A percentile compares a stretch with the other conserved stretches of the same genome.
These are phyloP conservation scores for Drechslerella coelobrocha DNA, from an alignment of 2,329 filamentous ascomycete genomes.

Conservation along the genomic window DNA sequence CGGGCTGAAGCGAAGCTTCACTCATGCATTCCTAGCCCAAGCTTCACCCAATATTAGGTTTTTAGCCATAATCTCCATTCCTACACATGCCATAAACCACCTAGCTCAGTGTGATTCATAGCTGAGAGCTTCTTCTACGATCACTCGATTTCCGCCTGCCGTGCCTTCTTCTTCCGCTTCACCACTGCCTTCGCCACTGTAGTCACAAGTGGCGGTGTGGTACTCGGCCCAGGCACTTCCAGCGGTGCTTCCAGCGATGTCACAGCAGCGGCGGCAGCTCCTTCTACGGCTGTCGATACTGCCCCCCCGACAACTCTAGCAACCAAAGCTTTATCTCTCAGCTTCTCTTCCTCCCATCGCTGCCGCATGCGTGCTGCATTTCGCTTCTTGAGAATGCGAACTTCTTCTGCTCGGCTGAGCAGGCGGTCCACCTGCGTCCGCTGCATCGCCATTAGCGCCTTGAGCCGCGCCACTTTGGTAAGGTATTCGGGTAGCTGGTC, in stretches of 20 bases:
- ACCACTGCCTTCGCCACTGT: slow-evolving; percentile 26
- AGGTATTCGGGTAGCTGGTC: slow-evolving; percentile 33
- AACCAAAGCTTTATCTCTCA: slow-evolving; percentile 27
- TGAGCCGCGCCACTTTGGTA: slow-evolving; percentile 28
- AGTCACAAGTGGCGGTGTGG: neutral
- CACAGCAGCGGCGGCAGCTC: neutral
- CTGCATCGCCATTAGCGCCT: slow-evolving; percentile 36
- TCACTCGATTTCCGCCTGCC: slow-evolving; percentile 47
- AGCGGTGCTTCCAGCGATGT: slow-evolving; percentile 4
- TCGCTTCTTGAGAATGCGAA: slow-evolving; percentile 18
- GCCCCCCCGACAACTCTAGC: slow-evolving; percentile 7
- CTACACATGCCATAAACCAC: too few relatives aligned
- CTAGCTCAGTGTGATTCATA: too few relatives aligned
- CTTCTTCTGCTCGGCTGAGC: slow-evolving; percentile 27
- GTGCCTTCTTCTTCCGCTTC: slow-evolving; percentile 46
- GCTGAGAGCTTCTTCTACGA: too few relatives aligned
- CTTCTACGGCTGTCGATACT: neutral
- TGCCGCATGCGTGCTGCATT: slow-evolving; percentile 19
- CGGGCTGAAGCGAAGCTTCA: too few relatives aligned
- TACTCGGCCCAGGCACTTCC: slow-evolving; percentile 7
- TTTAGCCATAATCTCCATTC: too few relatives aligned
- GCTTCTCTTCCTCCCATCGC: slow-evolving; percentile 38
- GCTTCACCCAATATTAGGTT: too few relatives aligned
- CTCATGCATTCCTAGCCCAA: too few relatives aligned
- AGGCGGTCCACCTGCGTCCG: slow-evolving; percentile 33